Evolutionary conservation across 2,329 filamentous ascomycete genomes (phyloP), one percentile per base, ranked within the genome.

Genomic region (Alternaria gansuensis): DNA sequence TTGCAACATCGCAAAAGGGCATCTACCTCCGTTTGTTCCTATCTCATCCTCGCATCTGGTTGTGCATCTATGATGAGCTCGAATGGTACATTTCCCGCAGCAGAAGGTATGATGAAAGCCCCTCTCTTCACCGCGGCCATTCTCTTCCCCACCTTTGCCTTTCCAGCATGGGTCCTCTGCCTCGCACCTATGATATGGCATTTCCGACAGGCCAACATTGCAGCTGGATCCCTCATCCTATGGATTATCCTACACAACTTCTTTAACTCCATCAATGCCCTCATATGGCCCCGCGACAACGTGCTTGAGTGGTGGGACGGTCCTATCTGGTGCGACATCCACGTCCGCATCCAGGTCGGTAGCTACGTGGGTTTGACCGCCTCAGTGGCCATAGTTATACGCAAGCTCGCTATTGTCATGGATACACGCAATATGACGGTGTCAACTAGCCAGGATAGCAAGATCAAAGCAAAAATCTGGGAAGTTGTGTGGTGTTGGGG

Each of bases 241-340:
- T 88, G 85, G 81, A 76, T 85, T 52, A 75, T 84, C 24, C 57
- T 87, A n/a, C 72, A 82, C 57, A 88, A 89, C 66, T 55, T 87
- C 52, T 81, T 84, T 71, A 84, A 82, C 63, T 80, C 87, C 62
- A 74, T 87, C 78, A 90, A 91, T 68, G 80, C 87, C 2, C 72
- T 89, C 49, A 82, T 90, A 60, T 91, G 88, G 88, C 82, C 84
- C 0, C 84, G 80, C 7, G 85, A 88, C 63, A 78, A 89, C 63
- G 67, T 83, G 11, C 36, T 68, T 0, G 72, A 77, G 5, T 87
- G 84, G 83, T 91, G 83, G 82, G 74, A 82, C 57, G 89, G 89
- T 4, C 69, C 73, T 5, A 83, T 82, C 2, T 83, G 88, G 57
- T 91, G 89, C 75, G 88, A 91, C 71, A 77, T 91, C 48, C 82